These are phyloP conservation scores for Solidago caesia DNA, from an alignment of 129 eudicot species.

Conservation along the genomic window DNA sequence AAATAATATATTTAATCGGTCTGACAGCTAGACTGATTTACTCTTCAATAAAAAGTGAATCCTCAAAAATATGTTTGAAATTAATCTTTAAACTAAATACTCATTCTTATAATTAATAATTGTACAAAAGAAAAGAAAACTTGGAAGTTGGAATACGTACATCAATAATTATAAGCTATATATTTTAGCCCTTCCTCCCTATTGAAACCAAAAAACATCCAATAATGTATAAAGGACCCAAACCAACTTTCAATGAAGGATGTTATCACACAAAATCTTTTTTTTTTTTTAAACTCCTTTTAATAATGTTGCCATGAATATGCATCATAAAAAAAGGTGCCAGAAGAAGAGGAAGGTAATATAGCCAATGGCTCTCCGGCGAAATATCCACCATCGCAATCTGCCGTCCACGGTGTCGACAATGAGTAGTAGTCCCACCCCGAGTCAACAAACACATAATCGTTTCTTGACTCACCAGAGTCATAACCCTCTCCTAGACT, in stretches of 20 bases:
- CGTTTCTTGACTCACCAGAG: slow-evolving; percentile 49
- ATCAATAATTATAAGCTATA: not conserved
- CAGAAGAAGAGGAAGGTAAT: slow-evolving; percentile 28
- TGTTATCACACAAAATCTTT: slow-evolving; percentile 5
- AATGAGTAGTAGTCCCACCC: slow-evolving; percentile 40
- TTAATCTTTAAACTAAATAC: not conserved
- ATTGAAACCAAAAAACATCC: slow-evolving; percentile 23
- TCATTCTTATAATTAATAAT: not conserved
- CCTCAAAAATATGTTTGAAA: no score
- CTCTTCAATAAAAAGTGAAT: no score
- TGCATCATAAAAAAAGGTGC: slow-evolving; percentile 36
- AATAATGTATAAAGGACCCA: slow-evolving; percentile 12
- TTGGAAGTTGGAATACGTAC: not conserved
- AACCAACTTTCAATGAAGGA: not conserved
- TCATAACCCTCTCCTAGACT: slow-evolving; percentile 50
- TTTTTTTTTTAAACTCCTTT: not conserved
- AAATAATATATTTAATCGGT: not conserved
- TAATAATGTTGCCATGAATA: slow-evolving; percentile 54
- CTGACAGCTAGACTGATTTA: no score
- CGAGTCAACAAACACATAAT: slow-evolving; percentile 45
- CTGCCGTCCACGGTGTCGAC: slow-evolving; percentile 30
- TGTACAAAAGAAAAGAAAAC: not conserved
- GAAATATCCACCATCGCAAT: slow-evolving; percentile 34
- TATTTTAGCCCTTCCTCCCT: not conserved
- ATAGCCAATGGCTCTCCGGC: slow-evolving; percentile 27